Evolutionary conservation across 768 basidiomycete genomes (phyloP).

Genomic region (Candolleomyces efflorescens): DNA sequence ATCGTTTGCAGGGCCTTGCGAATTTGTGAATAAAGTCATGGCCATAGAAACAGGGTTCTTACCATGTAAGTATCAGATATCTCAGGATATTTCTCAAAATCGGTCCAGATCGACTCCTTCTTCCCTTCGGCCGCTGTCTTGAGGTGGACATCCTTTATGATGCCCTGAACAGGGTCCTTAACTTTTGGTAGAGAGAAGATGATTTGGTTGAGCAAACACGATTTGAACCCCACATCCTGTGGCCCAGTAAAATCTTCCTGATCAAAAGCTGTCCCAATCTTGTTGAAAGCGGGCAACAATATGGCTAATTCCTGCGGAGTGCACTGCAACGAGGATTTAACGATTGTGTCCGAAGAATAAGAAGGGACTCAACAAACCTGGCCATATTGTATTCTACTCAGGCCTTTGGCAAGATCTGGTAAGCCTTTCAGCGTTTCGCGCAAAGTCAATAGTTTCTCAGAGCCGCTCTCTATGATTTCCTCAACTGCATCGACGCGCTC

Average conservation of each 20-base stretch:
- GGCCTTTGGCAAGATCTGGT: conserved; percentile 85
- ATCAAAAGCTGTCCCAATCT: conserved; percentile 62
- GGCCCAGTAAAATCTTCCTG: conserved; percentile 29
- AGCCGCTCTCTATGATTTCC: conserved; percentile 66
- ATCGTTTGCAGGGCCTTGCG: conserved; percentile 60
- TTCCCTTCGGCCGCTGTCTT: conserved; percentile 61
- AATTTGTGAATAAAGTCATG: conserved; percentile 2
- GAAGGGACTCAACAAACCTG: conserved; percentile 51
- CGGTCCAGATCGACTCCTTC: conserved; percentile 68
- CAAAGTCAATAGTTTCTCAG: conserved; percentile 61
- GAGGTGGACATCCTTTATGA: conserved; percentile 55
- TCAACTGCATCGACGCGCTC: conserved; percentile 81
- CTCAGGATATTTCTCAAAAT: conserved; percentile 39
- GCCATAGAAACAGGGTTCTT: conserved; percentile 17
- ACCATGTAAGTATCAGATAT: conserved; percentile 63
- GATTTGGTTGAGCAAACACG: conserved; percentile 65
- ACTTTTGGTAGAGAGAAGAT: conserved; percentile 66
- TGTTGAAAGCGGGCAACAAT: conserved; percentile 72
- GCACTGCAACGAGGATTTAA: conserved; percentile 41
- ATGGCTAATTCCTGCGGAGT: conserved; percentile 77
- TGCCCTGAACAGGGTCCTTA: conserved; percentile 44
- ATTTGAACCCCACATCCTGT: conserved; percentile 54
- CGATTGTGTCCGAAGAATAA: background rate
- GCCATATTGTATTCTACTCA: conserved; percentile 87
- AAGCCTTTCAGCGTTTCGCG: conserved; percentile 64